These are phyloP conservation scores for Lycium barbarum DNA, from an alignment of 257 asterid genomes.

Conservation along the genomic window DNA sequence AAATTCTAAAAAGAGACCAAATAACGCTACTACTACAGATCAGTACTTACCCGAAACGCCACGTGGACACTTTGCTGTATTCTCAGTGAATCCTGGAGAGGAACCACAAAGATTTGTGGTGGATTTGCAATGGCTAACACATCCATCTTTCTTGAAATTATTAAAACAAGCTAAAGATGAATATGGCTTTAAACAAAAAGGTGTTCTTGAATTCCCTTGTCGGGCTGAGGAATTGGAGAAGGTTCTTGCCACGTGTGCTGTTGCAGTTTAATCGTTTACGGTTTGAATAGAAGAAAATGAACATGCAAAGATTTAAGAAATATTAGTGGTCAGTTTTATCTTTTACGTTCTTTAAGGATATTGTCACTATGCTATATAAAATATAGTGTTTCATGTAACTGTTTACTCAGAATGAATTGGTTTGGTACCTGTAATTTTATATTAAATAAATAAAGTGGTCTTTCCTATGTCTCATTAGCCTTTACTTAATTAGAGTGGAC, in stretches of 20 bases:
- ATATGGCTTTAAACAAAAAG: conserved; percentile 40
- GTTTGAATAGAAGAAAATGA: too few species aligned
- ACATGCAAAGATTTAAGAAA: too few species aligned
- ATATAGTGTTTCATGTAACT: background rate
- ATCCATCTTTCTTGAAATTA: conserved; percentile 44
- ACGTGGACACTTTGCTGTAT: conserved; percentile 46
- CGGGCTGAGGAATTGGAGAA: conserved; percentile 38
- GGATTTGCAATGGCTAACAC: conserved; percentile 31
- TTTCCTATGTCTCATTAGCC: too few species aligned
- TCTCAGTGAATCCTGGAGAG: conserved; percentile 31
- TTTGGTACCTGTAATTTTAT: background rate
- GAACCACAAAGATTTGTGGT: conserved; percentile 44
- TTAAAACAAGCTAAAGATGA: conserved; percentile 45
- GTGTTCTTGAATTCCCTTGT: conserved; percentile 47
- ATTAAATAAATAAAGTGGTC: background rate
- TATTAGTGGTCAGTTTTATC: background rate
- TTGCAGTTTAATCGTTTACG: background rate
- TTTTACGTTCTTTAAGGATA: background rate
- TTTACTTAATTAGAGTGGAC: too few species aligned
- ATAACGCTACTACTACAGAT: too few species aligned
- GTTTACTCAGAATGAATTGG: background rate
- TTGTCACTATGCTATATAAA: background rate
- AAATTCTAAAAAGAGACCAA: background rate
- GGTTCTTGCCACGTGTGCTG: conserved; percentile 4
- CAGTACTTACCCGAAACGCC: too few species aligned